A percentile compares a stretch with the other conserved stretches of the same genome.
Conservation (phyloP, 1,139 yeast genomes). For the Nakaseomyces sp. region DNA sequence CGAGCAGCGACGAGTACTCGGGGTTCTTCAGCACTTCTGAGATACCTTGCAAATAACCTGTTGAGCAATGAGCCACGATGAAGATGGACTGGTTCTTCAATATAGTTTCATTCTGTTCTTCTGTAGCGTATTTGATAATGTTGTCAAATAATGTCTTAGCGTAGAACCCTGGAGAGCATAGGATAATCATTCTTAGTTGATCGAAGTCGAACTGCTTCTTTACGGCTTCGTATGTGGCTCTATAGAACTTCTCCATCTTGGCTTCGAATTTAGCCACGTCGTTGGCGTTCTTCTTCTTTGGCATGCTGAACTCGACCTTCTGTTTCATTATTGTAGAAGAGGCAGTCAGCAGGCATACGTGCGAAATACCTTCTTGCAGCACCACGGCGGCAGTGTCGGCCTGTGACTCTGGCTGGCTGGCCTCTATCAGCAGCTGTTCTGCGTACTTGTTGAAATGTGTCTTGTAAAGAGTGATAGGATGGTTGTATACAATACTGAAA, state of each 20-base stretch:
- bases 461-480: constrained; percentile 61
- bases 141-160: constrained; percentile 59
- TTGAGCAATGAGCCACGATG: constrained; percentile 72
- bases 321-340: constrained; percentile 76
- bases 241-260: constrained; percentile 63
- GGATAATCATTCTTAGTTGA: constrained; percentile 62
- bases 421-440: constrained; percentile 53
- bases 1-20: constrained; percentile 51
- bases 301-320: constrained; percentile 75
- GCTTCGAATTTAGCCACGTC: constrained; percentile 76
- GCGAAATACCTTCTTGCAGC: constrained; percentile 90
- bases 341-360: constrained; percentile 80
- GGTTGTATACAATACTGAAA: constrained; percentile 65
- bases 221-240: constrained; percentile 55
- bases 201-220: constrained; percentile 58
- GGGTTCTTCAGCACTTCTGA: constrained; percentile 76
- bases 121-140: constrained; percentile 47
- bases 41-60: constrained; percentile 87
- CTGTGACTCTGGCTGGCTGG: constrained; percentile 66
- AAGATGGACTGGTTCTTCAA: constrained; percentile 59
- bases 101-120: constrained; percentile 47
- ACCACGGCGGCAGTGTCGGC: constrained; percentile 95
- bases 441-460: constrained; percentile 75
- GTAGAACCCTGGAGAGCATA: constrained; percentile 91
- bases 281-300: constrained; percentile 73